Evolutionary conservation across 768 basidiomycete species (phyloP).

Genomic region (Trichaptum fuscoviolaceum): DNA sequence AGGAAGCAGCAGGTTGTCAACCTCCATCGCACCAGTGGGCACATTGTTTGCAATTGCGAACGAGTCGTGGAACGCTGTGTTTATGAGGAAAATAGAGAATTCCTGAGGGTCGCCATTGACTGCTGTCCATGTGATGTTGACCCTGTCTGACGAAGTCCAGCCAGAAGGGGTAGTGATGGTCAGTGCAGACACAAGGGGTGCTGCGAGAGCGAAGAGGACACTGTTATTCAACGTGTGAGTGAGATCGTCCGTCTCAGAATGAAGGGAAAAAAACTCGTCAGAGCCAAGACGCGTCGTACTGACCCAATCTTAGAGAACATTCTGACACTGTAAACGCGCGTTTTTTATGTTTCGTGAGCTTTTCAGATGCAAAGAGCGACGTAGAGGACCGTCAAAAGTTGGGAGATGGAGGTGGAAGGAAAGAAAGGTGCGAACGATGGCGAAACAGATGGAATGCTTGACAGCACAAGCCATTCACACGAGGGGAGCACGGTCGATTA

Average conservation of each 20-base stretch:
- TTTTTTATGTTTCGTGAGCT: background rate
- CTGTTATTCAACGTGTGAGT: conserved; percentile 19
- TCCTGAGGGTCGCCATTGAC: conserved; percentile 39
- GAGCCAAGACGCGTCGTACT: conserved; percentile 12
- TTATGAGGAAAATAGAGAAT: conserved; percentile 44
- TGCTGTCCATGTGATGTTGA: conserved; percentile 46
- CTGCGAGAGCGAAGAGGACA: conserved; percentile 35
- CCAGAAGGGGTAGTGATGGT: conserved; percentile 33
- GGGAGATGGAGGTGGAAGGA: conserved; percentile 19
- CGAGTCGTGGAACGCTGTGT: conserved; percentile 44
- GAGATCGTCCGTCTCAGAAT: background rate
- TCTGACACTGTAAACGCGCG: conserved; percentile 16
- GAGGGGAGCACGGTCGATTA: no score
- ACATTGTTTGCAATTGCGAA: conserved; percentile 57
- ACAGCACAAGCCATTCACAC: conserved; percentile 6
- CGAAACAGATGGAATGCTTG: conserved; percentile 17
- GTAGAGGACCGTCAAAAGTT: conserved; percentile 17
- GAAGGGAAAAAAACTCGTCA: background rate
- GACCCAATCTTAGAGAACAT: conserved; percentile 52
- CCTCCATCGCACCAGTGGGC: conserved; percentile 23
- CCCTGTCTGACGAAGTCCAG: conserved; percentile 24
- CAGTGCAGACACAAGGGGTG: conserved; percentile 42
- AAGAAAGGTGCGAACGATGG: conserved; percentile 12
- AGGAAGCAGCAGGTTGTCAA: conserved; percentile 34
- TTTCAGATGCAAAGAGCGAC: background rate